Percentiles rank a stretch among this genome's conserved stretches.
Conservation (phyloP, 2,329 filamentous ascomycete species). For the Penicillium psychrosexuale region DNA sequence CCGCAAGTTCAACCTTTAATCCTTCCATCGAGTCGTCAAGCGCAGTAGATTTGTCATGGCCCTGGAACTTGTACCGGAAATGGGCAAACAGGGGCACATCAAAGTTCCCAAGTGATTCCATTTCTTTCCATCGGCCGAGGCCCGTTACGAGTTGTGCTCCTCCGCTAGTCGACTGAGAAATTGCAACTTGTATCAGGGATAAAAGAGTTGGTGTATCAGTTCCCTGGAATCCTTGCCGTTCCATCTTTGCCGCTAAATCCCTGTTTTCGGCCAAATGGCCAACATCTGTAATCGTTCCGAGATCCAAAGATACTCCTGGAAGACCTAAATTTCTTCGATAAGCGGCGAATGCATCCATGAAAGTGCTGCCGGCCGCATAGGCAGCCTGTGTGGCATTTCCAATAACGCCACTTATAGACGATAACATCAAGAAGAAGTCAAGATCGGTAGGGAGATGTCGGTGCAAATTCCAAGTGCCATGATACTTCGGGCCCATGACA, state of each 20-base stretch:
- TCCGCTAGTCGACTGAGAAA: neutral
- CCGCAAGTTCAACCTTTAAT: slow-evolving; percentile 13
- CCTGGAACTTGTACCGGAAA: slow-evolving; percentile 14
- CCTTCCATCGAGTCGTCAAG: neutral
- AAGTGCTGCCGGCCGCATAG: slow-evolving; percentile 40
- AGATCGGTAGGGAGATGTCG: slow-evolving; percentile 21
- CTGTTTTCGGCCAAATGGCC: slow-evolving; percentile 26
- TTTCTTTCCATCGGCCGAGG: slow-evolving; percentile 22
- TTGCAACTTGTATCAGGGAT: slow-evolving; percentile 19
- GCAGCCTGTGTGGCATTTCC: slow-evolving; percentile 48
- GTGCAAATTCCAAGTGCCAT: slow-evolving; percentile 32
- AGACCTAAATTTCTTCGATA: slow-evolving; percentile 27
- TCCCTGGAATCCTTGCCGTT: slow-evolving; percentile 24
- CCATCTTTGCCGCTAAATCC: slow-evolving; percentile 20
- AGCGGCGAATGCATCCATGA: slow-evolving; percentile 34
- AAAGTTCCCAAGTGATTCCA: slow-evolving; percentile 22
- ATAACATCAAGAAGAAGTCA: slow-evolving; percentile 44
- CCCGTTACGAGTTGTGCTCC: slow-evolving; percentile 24
- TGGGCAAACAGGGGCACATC: slow-evolving; percentile 25
- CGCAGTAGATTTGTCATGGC: neutral
- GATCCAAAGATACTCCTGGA: slow-evolving; percentile 26
- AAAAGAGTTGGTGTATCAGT: slow-evolving; percentile 19
- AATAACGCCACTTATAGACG: slow-evolving; percentile 41
- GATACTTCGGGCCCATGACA: slow-evolving; percentile 34
- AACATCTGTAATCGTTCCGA: slow-evolving; percentile 29